These are phyloP conservation scores for Coemansia sp. DNA, from an alignment of 192 early-diverging fungal species.

Conservation along the genomic window DNA sequence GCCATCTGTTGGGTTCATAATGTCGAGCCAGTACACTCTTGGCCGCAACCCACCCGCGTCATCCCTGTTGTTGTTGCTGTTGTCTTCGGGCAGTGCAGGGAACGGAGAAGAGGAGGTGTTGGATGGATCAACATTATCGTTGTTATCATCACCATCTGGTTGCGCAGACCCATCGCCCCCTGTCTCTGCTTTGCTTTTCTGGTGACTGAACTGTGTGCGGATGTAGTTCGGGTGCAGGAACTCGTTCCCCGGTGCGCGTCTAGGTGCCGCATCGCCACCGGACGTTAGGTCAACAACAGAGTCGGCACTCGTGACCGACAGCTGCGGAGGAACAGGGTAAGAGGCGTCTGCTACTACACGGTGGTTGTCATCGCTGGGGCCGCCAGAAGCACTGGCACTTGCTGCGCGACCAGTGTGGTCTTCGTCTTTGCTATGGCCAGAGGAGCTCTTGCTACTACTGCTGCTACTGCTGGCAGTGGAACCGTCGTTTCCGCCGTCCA, in stretches of 20 bases:
- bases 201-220: constrained; percentile 15
- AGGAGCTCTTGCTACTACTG: neutral
- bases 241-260: constrained; percentile 10
- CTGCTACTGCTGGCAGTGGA: no score
- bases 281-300: constrained; percentile 11
- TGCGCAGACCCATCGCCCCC: neutral
- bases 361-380: neutral
- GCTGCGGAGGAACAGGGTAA: constrained; percentile 17
- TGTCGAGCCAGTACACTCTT: constrained; percentile 69
- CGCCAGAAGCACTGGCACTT: no score
- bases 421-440: neutral
- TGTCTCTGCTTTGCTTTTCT: neutral
- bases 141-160: no score
- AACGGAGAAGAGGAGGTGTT: constrained; percentile 8
- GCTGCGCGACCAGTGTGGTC: neutral
- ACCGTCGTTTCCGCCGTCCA: neutral
- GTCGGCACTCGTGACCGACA: constrained; percentile 35
- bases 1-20: constrained; percentile 60
- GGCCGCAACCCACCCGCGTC: constrained; percentile 36
- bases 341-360: no score
- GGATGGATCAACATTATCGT: neutral
- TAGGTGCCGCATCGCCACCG: neutral
- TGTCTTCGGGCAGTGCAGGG: constrained; percentile 52
- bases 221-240: constrained; percentile 44
- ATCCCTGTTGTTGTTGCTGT: constrained; percentile 39